Conservation (phyloP, 2,329 filamentous ascomycete species). For the Daldinia eschscholtzii region DNA sequence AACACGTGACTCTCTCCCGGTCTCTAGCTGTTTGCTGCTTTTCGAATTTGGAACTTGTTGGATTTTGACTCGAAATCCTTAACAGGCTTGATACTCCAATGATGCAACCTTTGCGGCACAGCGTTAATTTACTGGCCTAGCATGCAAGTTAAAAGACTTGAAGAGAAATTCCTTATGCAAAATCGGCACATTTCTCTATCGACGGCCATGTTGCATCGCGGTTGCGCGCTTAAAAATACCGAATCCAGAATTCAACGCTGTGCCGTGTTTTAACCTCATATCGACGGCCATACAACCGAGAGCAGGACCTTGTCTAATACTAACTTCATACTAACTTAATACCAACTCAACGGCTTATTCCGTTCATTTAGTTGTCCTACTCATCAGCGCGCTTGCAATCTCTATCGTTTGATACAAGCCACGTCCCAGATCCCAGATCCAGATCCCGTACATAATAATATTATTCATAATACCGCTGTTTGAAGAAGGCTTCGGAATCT, state of each 20-base stretch:
- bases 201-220: conserved; percentile 33
- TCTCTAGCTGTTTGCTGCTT: conserved; percentile 1
- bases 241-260: conserved; percentile 8
- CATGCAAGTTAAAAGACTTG: conserved; percentile 13
- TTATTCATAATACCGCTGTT: background rate
- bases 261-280: conserved; percentile 24
- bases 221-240: conserved; percentile 36
- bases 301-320: background rate
- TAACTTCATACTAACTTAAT: background rate
- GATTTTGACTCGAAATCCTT: conserved; percentile 32
- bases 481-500: conserved; percentile 14
- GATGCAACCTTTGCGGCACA: conserved; percentile 43
- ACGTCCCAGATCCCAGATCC: conserved; percentile 18
- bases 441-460: background rate
- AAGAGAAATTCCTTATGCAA: background rate
- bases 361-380: background rate
- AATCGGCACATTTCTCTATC: conserved; percentile 6
- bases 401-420: conserved; percentile 31
- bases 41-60: conserved; percentile 24
- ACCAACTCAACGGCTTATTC: conserved; percentile 8
- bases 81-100: conserved; percentile 33
- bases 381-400: conserved; percentile 1
- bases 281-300: background rate
- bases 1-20: background rate
- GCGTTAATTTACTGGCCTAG: conserved; percentile 20